Base-by-base conservation (phyloP, 371 early-diverging fungal genomes). In the Apophysomyces elegans region DNA sequence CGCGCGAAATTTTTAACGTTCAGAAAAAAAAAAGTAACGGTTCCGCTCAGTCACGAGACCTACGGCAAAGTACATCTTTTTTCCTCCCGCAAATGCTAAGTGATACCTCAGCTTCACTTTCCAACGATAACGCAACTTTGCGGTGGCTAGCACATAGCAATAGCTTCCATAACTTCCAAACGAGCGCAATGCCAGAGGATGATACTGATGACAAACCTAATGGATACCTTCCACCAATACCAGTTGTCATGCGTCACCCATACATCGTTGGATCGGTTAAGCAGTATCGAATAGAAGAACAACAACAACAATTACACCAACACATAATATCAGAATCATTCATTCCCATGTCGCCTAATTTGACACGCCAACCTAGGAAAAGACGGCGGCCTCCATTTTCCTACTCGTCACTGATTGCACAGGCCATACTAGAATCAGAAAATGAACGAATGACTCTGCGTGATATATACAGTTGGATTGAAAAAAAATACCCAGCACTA, bases 381-480 rank as follows among this genome's bases (percentile, higher is more conserved):
- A 82, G 89, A 56, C 76, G 89, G 37, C 85, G 91, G 5, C 93
- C 92, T 9, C 91, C 93, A 5, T 90, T 88, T 59, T 90, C 92
- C 0, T 93, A 93, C 71, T 85, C 92, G 1, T 82, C 88, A 1
- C 76, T 92, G 6, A 93, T 93, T 62, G 89, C 89, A 0, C 88
- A 90, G 67, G 93, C 93, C 5, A 89, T 93, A 21, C 45, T 86
- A 2, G 76, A 82, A 11, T 83, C 87, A 4, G 65, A 78, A 37
- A 66, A 84, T 32, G 80, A 86, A 50, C 75, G 83, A 54, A 83
- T 92, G 78, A 90, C 92, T 11, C 62, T 93, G 45, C 80, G 83
- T 65, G 87, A 86, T 37, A 92, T 93, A 8, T 93, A 93, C 68
- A 70, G 78, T n/a, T 93, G 89, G 88, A 90, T 93, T 38, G 83